Conservation (phyloP, 106 monocot genomes). For the Allium fistulosum region DNA sequence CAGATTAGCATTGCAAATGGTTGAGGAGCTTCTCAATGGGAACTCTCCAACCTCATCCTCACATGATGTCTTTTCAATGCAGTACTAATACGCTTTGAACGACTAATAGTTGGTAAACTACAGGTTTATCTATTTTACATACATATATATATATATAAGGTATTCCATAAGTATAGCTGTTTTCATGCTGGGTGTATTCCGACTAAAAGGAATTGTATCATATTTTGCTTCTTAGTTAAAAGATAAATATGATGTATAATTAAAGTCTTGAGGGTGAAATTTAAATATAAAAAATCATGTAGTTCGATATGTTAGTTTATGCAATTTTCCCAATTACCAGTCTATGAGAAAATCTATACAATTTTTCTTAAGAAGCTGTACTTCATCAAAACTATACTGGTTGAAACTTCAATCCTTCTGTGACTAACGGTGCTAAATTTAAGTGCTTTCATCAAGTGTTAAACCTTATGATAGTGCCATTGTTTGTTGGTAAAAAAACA, state of each 20-base stretch:
- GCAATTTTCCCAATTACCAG: too few relatives aligned
- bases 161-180: not conserved
- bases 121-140: not conserved
- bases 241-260: not conserved
- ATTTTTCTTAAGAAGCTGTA: too few relatives aligned
- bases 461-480: too few relatives aligned
- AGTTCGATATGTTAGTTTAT: too few relatives aligned
- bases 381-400: too few relatives aligned
- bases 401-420: too few relatives aligned
- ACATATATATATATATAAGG: not conserved
- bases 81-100: not conserved
- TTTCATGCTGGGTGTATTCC: not conserved
- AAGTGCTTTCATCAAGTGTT: too few relatives aligned
- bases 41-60: conserved; percentile 7
- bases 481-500: too few relatives aligned
- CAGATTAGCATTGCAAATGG: conserved; percentile 23
- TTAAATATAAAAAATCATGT: too few relatives aligned
- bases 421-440: too few relatives aligned
- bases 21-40: conserved; percentile 19
- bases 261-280: not conserved
- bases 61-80: conserved; percentile 24
- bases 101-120: not conserved
- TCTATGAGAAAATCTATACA: too few relatives aligned
- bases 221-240: not conserved
- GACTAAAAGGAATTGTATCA: conserved; percentile 2